Conservation (phyloP, 1,284 basidiomycete genomes). For the Leccinum pseudoinsigne region DNA sequence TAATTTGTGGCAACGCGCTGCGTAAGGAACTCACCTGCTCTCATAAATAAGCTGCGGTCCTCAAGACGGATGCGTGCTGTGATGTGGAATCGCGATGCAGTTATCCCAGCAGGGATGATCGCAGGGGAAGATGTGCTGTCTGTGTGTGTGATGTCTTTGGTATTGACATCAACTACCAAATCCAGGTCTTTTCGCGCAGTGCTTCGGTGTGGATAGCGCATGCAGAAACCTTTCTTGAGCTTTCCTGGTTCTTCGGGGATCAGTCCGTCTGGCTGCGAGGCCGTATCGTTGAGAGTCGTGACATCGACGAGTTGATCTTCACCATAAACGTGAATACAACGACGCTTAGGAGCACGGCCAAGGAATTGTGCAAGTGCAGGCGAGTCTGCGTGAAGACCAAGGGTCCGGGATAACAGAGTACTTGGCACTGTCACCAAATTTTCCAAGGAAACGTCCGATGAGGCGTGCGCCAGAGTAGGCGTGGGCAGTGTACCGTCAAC, state of each 20-base stretch:
- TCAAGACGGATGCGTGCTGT: slow-evolving; percentile 58
- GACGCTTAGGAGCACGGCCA: slow-evolving; percentile 55
- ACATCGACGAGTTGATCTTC: slow-evolving; percentile 46
- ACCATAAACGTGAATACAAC: slow-evolving; percentile 54
- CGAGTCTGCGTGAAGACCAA: slow-evolving; percentile 69
- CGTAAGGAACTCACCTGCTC: slow-evolving; percentile 43
- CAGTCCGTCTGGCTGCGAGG: slow-evolving; percentile 3
- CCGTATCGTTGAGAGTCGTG: slow-evolving; percentile 2
- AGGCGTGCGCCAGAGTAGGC: slow-evolving; percentile 8
- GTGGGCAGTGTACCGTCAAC: slow-evolving; percentile 27
- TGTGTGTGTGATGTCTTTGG: background rate
- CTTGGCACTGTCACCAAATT: slow-evolving; percentile 19
- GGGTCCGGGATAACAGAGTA: slow-evolving; percentile 54
- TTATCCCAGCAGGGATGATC: slow-evolving; percentile 21
- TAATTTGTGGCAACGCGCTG: background rate
- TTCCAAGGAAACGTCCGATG: slow-evolving; percentile 8
- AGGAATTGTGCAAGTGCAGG: slow-evolving; percentile 72
- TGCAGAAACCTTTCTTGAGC: slow-evolving; percentile 35
- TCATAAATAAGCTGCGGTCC: slow-evolving; percentile 64
- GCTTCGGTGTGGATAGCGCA: slow-evolving; percentile 48
- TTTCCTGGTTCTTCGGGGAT: slow-evolving; percentile 9
- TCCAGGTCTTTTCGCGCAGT: slow-evolving; percentile 39
- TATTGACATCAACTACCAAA: slow-evolving; percentile 18
- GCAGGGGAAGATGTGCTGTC: slow-evolving; percentile 4
- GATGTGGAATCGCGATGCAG: slow-evolving; percentile 64